These are phyloP conservation scores for Microsporum audouinii DNA, from an alignment of 2,329 filamentous ascomycete species.

Conservation along the genomic window DNA sequence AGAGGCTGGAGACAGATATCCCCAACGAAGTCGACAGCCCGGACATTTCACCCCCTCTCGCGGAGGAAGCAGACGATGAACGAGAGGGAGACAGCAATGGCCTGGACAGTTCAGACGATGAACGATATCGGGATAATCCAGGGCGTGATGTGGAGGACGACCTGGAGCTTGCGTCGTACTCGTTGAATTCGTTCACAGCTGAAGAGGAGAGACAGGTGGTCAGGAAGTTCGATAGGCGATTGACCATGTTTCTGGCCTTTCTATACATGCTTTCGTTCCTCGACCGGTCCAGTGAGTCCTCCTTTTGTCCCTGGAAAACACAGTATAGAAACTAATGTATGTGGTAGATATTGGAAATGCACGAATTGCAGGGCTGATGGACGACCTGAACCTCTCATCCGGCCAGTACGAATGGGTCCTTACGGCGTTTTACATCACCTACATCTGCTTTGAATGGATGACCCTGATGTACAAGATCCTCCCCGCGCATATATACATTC, in stretches of 20 bases:
- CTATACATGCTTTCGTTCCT: constrained; percentile 78
- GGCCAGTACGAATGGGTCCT: constrained; percentile 51
- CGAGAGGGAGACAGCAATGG: not conserved
- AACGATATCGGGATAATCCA: constrained; percentile 7
- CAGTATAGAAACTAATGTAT: not conserved
- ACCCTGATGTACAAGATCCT: constrained; percentile 50
- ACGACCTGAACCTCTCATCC: constrained; percentile 44
- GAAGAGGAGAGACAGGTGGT: constrained; percentile 65
- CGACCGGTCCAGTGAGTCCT: constrained; percentile 63
- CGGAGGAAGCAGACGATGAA: constrained; percentile 19
- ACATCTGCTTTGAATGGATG: constrained; percentile 57
- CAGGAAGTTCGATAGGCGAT: constrained; percentile 60
- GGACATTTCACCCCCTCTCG: constrained; percentile 15
- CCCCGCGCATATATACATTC: constrained; percentile 51
- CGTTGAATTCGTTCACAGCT: constrained; percentile 29
- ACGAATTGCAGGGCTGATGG: constrained; percentile 47
- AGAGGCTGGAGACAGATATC: constrained; percentile 29
- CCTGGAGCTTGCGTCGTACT: constrained; percentile 1
- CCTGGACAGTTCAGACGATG: not conserved
- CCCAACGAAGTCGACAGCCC: constrained; percentile 10
- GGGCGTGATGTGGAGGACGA: constrained; percentile 6
- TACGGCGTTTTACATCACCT: constrained; percentile 53
- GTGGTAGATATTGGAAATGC: constrained; percentile 48
- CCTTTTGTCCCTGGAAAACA: not conserved
- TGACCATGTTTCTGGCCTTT: constrained; percentile 70